Conservation (phyloP, 1,284 basidiomycete genomes). For the Omphalotus olearius region DNA sequence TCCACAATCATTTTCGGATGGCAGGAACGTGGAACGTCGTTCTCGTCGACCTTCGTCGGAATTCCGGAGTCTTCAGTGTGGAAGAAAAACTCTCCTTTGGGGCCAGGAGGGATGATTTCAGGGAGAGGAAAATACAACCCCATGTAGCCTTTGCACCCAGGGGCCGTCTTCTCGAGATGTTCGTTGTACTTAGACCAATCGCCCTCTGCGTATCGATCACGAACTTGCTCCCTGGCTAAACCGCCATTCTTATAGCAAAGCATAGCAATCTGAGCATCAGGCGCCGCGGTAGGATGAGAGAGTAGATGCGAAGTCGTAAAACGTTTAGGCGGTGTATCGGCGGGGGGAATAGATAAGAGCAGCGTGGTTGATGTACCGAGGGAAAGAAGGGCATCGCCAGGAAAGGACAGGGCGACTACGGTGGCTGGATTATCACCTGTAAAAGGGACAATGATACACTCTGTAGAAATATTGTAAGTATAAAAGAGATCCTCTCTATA, state of each 20-base stretch:
- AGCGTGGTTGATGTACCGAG: slow-evolving; percentile 92
- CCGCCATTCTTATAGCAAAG: slow-evolving; percentile 85
- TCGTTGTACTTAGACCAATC: slow-evolving; percentile 76
- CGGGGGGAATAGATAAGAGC: slow-evolving; percentile 69
- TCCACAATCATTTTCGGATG: slow-evolving; percentile 85
- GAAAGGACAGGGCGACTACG: slow-evolving; percentile 72
- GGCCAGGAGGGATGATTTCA: slow-evolving; percentile 79
- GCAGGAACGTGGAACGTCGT: slow-evolving; percentile 39
- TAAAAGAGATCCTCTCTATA: background rate
- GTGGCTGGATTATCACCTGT: slow-evolving; percentile 93
- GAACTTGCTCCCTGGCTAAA: slow-evolving; percentile 76
- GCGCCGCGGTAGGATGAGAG: slow-evolving; percentile 56
- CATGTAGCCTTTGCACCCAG: slow-evolving; percentile 58
- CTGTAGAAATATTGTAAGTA: slow-evolving; percentile 27
- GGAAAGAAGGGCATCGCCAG: slow-evolving; percentile 85
- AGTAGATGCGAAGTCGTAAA: slow-evolving; percentile 74
- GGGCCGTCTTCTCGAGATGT: slow-evolving; percentile 52
- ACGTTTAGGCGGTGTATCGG: slow-evolving; percentile 55
- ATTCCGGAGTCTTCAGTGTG: slow-evolving; percentile 21
- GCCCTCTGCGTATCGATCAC: slow-evolving; percentile 59
- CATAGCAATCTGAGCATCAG: slow-evolving; percentile 68
- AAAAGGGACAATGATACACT: slow-evolving; percentile 80
- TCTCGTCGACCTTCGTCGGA: slow-evolving; percentile 27
- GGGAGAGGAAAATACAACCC: slow-evolving; percentile 77
- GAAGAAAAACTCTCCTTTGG: slow-evolving; percentile 68